Percentiles rank a stretch among this genome's conserved stretches.
Conservation (phyloP, 2,329 filamentous ascomycete species). For the Neurospora crassa region DNA sequence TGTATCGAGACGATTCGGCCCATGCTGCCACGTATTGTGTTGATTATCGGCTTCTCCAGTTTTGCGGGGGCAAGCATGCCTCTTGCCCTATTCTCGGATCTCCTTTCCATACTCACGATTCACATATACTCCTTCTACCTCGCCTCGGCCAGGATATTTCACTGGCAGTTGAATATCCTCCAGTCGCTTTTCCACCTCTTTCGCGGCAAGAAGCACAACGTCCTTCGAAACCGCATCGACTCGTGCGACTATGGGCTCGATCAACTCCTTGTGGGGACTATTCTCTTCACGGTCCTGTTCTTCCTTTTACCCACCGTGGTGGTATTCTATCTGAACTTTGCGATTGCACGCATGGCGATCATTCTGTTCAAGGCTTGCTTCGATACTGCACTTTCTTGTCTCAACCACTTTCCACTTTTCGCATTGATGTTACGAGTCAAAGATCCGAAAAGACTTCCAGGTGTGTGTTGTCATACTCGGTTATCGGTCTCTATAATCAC, state of each 20-base stretch:
- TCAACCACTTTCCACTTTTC: constrained; percentile 97
- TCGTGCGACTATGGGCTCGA: constrained; percentile 98
- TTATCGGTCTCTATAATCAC: too few species aligned
- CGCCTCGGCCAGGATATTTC: constrained; percentile 90
- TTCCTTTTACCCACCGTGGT: constrained; percentile 91
- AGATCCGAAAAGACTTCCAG: constrained; percentile 80
- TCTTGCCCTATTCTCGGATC: constrained; percentile 88
- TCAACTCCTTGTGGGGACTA: constrained; percentile 90
- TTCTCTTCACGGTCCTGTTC: constrained; percentile 89
- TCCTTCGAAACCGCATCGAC: constrained; percentile 93
- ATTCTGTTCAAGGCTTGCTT: constrained; percentile 86
- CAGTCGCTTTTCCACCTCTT: constrained; percentile 98
- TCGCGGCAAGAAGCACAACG: constrained; percentile 94
- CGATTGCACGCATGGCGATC: constrained; percentile 86
- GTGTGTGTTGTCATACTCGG: constrained; percentile 32
- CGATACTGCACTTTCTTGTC: constrained; percentile 82
- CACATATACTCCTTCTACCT: constrained; percentile 99
- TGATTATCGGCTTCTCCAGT: constrained; percentile 86
- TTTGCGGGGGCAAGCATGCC: constrained; percentile 97
- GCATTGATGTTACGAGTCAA: constrained; percentile 93
- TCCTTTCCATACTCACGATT: constrained; percentile 81
- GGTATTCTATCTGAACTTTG: constrained; percentile 96
- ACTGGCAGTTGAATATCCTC: constrained; percentile 97
- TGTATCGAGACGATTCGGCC: constrained; percentile 73
- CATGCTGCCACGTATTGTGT: constrained; percentile 75